A percentile compares a stretch with the other conserved stretches of the same genome.
Conservation (phyloP, 23 red algal genomes). For the Gracilaria gracilis region DNA sequence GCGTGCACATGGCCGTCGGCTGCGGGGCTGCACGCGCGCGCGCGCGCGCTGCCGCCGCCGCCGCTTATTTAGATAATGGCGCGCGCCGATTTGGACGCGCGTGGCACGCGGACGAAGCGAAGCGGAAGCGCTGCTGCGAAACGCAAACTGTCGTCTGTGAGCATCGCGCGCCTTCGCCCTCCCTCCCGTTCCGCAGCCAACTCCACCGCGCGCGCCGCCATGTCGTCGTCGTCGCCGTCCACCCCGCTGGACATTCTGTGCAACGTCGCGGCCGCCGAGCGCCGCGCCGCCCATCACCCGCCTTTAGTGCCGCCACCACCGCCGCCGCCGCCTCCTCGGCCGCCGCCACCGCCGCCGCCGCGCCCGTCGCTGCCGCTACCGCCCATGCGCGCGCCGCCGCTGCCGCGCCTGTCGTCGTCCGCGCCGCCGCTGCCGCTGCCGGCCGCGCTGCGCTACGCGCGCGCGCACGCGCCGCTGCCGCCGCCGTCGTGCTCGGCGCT, state of each 20-base stretch:
- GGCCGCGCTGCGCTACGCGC: slow-evolving; percentile 7
- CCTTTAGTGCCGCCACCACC: neutral
- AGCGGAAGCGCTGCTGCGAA: too few relatives aligned
- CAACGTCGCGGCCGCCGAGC: slow-evolving; percentile 62
- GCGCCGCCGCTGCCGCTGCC: slow-evolving; percentile 17
- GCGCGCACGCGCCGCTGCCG: neutral
- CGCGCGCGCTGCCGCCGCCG: neutral
- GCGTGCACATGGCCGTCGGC: neutral
- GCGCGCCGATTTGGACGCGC: too few relatives aligned
- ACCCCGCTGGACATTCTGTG: slow-evolving; percentile 63
- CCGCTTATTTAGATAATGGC: neutral
- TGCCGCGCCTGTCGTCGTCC: neutral
- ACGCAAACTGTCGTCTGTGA: too few relatives aligned
- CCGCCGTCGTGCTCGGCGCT: neutral
- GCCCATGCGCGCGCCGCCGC: slow-evolving; percentile 29
- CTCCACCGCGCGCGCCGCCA: neutral
- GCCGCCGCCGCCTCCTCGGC: neutral
- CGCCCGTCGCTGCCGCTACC: neutral
- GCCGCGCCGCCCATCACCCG: neutral
- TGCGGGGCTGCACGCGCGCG: neutral
- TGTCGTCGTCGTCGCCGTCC: slow-evolving; percentile 15
- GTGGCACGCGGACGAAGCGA: too few relatives aligned
- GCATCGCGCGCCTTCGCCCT: neutral
- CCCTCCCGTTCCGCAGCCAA: neutral
- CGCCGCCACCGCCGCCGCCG: neutral